These are phyloP conservation scores for Pythium periplocum DNA, from an alignment of 352 stramenopile species.

Conservation along the genomic window DNA sequence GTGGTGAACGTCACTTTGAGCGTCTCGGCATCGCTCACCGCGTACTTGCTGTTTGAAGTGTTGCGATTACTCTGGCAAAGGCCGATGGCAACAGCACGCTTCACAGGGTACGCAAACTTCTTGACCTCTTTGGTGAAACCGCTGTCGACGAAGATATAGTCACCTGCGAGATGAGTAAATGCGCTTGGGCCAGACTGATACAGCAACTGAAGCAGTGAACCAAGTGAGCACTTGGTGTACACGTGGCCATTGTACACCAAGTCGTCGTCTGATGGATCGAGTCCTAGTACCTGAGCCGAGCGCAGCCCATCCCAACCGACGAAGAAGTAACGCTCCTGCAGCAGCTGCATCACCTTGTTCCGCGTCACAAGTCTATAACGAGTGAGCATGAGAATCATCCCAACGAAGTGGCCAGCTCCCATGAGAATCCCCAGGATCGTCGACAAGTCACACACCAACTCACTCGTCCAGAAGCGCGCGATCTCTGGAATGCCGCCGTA, in stretches of 20 bases:
- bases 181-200: slow-evolving; percentile 9
- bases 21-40: no score
- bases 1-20: no score
- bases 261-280: slow-evolving; percentile 4
- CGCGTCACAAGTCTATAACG: slow-evolving; percentile 14
- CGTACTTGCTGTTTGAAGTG: no score
- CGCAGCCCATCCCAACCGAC: slow-evolving; percentile 11
- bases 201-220: slow-evolving; percentile 4
- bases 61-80: no score
- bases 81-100: no score
- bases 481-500: slow-evolving; percentile 17
- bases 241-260: slow-evolving; percentile 5
- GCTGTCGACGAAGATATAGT: no score
- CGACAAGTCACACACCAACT: slow-evolving; percentile 15
- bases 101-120: no score
- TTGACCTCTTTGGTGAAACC: no score
- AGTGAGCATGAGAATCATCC: slow-evolving; percentile 5
- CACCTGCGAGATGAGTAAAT: slow-evolving; percentile 5
- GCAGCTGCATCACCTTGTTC: slow-evolving; percentile 6
- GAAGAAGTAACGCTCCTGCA: slow-evolving; percentile 9
- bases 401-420: slow-evolving; percentile 2
- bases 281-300: slow-evolving; percentile 5
- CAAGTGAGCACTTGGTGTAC: slow-evolving; percentile 8
- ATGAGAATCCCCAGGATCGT: slow-evolving; percentile 2
- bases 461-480: slow-evolving; percentile 22